phyloP scores from a whole-genome alignment of 352 stramenopile species.

The Thraustochytrium striatum region DNA sequence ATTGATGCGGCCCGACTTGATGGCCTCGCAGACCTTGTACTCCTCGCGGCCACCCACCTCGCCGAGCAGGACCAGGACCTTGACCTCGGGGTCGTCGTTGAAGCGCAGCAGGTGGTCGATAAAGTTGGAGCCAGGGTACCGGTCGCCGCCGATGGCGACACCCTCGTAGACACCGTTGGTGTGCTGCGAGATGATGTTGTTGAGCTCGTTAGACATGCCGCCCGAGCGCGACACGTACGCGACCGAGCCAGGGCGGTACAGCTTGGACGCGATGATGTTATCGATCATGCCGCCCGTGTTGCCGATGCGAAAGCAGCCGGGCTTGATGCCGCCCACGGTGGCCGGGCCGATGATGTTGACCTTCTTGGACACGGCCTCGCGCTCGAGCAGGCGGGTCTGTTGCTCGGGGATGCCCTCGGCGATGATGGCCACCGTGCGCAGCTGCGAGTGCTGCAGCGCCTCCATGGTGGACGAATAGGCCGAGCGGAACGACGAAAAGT shows the following conservation, averaged over 20 bases:
- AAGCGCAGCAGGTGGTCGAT: conserved; percentile 93
- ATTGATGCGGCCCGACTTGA: conserved; percentile 85
- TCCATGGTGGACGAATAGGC: conserved; percentile 91
- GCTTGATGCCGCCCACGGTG: conserved; percentile 93
- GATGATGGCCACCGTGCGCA: conserved; percentile 95
- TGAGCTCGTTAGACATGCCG: conserved; percentile 95
- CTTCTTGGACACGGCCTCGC: conserved; percentile 71
- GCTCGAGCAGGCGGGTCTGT: conserved; percentile 86
- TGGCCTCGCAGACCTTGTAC: conserved; percentile 86
- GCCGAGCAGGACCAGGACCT: conserved; percentile 92
- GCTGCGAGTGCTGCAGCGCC: conserved; percentile 82
- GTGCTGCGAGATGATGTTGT: conserved; percentile 93
- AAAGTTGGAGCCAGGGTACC: conserved; percentile 91
- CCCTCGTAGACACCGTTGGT: conserved; percentile 91
- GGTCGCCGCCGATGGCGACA: conserved; percentile 86
- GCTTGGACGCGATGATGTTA: conserved; percentile 95
- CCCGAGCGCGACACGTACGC: conserved; percentile 94
- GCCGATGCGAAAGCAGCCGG: conserved; percentile 90
- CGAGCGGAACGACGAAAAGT: conserved; percentile 95
- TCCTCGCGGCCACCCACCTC: conserved; percentile 92
- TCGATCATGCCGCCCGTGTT: conserved; percentile 96
- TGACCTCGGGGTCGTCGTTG: conserved; percentile 86
- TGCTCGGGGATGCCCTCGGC: conserved; percentile 91
- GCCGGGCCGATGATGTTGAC: conserved; percentile 90
- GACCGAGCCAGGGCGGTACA: conserved; percentile 89